A percentile compares a stretch with the other conserved stretches of the same genome.
These are phyloP conservation scores for Zopfia rhizophila DNA, from an alignment of 2,329 filamentous ascomycete genomes.

Conservation along the genomic window DNA sequence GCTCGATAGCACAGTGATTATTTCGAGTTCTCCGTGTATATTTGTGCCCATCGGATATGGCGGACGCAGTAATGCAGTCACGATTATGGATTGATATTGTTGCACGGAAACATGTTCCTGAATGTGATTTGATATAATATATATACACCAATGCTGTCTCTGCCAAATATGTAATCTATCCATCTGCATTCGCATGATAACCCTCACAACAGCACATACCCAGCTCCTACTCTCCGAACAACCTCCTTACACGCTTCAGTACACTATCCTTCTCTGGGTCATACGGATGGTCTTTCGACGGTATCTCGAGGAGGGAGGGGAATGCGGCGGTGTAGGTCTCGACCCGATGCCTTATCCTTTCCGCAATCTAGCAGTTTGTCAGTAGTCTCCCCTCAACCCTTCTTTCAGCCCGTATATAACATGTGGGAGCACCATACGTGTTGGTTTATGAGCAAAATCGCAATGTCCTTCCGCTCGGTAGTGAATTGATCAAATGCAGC, in stretches of 20 bases:
- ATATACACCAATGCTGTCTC: conserved; percentile 1
- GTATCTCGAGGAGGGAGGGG: conserved; percentile 95
- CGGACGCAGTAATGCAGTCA: conserved; percentile 25
- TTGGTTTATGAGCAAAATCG: conserved; percentile 96
- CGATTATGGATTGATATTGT: conserved; percentile 31
- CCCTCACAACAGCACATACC: neutral
- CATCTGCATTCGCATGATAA: too few species aligned
- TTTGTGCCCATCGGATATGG: conserved; percentile 10
- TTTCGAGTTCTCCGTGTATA: conserved; percentile 14
- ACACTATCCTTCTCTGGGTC: conserved; percentile 99
- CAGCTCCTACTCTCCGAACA: conserved; percentile 73
- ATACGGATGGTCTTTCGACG: conserved; percentile 98
- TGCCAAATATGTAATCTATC: conserved; percentile 9
- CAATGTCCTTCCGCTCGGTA: conserved; percentile 91
- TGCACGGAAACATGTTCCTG: conserved; percentile 9
- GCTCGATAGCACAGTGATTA: conserved; percentile 23
- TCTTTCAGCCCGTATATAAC: neutral
- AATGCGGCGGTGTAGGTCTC: conserved; percentile 95
- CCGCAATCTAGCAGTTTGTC: conserved; percentile 76
- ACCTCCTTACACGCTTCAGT: conserved; percentile 81
- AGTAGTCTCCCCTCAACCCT: conserved; percentile 17
- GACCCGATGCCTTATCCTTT: conserved; percentile 89
- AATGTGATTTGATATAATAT: conserved; percentile 22
- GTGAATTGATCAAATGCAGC: conserved; percentile 91
- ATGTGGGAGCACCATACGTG: conserved; percentile 70